Evolutionary conservation across 2,329 filamentous ascomycete genomes (phyloP).

Genomic region (Penicillium vulpinum): DNA sequence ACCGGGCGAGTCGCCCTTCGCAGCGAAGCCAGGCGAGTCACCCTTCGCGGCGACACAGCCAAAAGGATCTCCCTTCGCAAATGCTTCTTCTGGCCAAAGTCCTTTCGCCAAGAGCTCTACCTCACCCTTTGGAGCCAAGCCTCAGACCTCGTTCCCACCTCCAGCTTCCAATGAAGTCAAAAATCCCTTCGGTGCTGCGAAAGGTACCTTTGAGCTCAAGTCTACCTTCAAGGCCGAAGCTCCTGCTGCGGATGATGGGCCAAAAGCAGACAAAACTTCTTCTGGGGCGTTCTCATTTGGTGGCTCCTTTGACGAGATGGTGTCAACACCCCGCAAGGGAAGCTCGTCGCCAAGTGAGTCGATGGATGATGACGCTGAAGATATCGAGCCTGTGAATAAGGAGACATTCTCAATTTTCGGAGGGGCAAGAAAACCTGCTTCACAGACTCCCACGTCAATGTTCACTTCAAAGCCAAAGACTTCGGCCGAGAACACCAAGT

Average conservation of each 20-base stretch:
- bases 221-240: conserved; percentile 49
- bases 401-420: conserved; percentile 32
- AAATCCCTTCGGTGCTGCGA: conserved; percentile 30
- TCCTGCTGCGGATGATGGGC: conserved; percentile 40
- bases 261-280: conserved; percentile 40
- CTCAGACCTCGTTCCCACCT: conserved; percentile 29
- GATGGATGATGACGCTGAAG: conserved; percentile 42
- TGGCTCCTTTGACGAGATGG: conserved; percentile 41
- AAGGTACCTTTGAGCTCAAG: conserved; percentile 43
- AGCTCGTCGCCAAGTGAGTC: conserved; percentile 35
- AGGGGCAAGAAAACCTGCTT: conserved; percentile 21
- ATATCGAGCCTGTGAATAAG: conserved; percentile 27
- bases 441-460: conserved; percentile 20
- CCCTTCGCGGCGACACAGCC: background rate
- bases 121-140: conserved; percentile 33
- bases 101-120: conserved; percentile 17
- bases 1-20: conserved; percentile 20
- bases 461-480: conserved; percentile 35
- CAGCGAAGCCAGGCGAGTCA: background rate
- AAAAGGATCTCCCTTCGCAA: conserved; percentile 3
- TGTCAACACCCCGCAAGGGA: conserved; percentile 36
- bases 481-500: conserved; percentile 30
- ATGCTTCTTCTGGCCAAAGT: conserved; percentile 3
- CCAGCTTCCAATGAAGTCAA: conserved; percentile 30
- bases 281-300: conserved; percentile 41